Percentiles rank a stretch among this genome's conserved stretches.
These are phyloP conservation scores for Phytophthora capsici DNA, from an alignment of 352 stramenopile species.

Conservation along the genomic window DNA sequence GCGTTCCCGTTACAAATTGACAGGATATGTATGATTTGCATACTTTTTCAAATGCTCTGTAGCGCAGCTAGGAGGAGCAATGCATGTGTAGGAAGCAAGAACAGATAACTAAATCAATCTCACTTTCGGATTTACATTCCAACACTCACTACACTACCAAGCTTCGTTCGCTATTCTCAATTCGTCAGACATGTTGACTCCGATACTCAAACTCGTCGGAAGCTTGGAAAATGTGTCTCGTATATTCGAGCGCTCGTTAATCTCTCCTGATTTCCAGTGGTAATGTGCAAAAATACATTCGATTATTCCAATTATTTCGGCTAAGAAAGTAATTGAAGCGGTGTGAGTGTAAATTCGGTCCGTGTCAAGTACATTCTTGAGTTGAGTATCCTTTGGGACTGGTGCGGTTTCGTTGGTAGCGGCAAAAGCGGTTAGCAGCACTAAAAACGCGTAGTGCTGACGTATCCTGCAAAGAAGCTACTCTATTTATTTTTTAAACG, in stretches of 20 bases:
- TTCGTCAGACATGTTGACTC: background rate
- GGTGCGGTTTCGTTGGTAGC: conserved; percentile 2
- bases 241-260: conserved; percentile 3
- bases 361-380: background rate
- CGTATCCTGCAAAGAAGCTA: conserved; percentile 3
- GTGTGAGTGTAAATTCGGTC: background rate
- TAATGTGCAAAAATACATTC: no score
- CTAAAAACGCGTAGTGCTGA: conserved; percentile 9
- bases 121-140: no score
- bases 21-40: no score
- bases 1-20: no score
- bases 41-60: no score
- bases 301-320: no score
- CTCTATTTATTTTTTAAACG: no score
- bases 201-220: background rate
- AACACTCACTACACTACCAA: no score
- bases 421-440: conserved; percentile 1
- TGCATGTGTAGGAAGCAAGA: no score
- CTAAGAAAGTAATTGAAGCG: background rate
- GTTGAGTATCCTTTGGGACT: background rate
- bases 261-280: conserved; percentile 5
- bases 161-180: no score
- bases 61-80: no score
- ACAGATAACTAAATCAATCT: no score
- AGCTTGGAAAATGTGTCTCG: background rate